Evolutionary conservation across 768 basidiomycete species (phyloP).

Genomic region (Russula ochroleuca): DNA sequence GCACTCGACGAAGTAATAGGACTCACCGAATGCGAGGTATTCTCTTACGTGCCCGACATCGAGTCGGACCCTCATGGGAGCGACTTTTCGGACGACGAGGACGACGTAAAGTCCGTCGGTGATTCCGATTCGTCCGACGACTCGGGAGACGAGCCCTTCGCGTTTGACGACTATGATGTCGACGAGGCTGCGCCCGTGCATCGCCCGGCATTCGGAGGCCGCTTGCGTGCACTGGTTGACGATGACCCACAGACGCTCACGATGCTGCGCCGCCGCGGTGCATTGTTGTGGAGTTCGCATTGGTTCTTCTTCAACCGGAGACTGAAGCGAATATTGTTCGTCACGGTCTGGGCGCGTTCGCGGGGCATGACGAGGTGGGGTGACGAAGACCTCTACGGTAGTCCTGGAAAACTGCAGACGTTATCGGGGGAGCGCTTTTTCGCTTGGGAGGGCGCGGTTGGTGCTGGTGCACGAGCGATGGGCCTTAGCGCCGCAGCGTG

Average conservation of each 20-base stretch:
- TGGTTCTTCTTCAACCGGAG: constrained; percentile 97
- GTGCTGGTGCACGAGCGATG: constrained; percentile 79
- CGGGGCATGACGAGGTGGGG: constrained; percentile 50
- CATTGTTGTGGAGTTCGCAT: constrained; percentile 91
- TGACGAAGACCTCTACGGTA: constrained; percentile 36
- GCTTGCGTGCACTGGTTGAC: constrained; percentile 32
- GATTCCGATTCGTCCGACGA: constrained; percentile 63
- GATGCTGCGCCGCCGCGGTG: constrained; percentile 58
- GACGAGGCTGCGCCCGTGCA: constrained; percentile 45
- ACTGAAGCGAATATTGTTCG: constrained; percentile 86
- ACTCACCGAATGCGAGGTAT: constrained; percentile 90
- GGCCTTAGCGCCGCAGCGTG: constrained; percentile 45
- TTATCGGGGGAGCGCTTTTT: constrained; percentile 57
- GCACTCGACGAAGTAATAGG: constrained; percentile 88
- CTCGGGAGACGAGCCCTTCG: constrained; percentile 66
- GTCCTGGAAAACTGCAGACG: constrained; percentile 31
- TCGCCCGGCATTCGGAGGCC: constrained; percentile 29
- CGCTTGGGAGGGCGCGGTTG: constrained; percentile 73
- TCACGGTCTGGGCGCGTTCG: constrained; percentile 86
- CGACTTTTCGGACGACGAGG: constrained; percentile 75
- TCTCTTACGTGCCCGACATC: constrained; percentile 87
- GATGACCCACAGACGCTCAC: constrained; percentile 41
- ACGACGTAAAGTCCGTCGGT: constrained; percentile 59
- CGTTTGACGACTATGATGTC: constrained; percentile 77
- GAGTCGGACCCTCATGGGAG: constrained; percentile 92